Conservation (phyloP, 73 alveolate species). For the Durusdinium trenchii region DNA sequence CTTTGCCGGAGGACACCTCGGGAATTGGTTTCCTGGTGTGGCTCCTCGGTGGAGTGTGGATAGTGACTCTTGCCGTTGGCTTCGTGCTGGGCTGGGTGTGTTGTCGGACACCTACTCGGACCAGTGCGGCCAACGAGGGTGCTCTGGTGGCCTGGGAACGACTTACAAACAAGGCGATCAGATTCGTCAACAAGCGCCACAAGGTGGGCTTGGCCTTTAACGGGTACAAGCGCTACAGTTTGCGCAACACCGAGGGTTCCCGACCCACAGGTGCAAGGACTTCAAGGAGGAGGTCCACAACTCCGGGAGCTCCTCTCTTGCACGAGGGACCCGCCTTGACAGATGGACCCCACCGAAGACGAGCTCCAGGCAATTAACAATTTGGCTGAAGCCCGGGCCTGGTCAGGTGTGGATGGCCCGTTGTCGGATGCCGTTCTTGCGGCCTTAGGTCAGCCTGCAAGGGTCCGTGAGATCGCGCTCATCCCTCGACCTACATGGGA, state of each 20-base stretch:
- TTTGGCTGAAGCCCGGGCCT: neutral
- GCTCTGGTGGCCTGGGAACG: neutral
- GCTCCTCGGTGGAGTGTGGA: too few species aligned
- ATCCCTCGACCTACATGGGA: conserved; percentile 1
- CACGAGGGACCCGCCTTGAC: conserved; percentile 38
- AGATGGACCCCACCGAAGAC: conserved; percentile 2
- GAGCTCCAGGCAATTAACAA: neutral
- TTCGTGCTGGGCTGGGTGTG: too few species aligned
- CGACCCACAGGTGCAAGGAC: neutral
- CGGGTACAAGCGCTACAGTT: neutral
- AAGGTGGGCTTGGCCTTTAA: neutral
- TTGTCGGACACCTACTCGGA: too few species aligned
- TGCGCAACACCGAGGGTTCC: neutral
- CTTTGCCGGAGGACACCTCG: too few species aligned
- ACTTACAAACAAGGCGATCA: neutral
- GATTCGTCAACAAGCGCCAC: neutral
- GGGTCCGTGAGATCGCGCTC: neutral
- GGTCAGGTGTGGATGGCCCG: conserved; percentile 15
- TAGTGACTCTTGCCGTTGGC: too few species aligned
- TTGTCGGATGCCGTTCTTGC: neutral
- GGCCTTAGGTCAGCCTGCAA: neutral
- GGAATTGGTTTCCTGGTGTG: too few species aligned
- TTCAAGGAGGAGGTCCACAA: neutral
- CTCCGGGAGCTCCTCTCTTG: neutral
- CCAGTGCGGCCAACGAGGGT: too few species aligned